Base-by-base conservation (phyloP, 2,329 filamentous ascomycete genomes). In the Achaetomium macrosporum region DNA sequence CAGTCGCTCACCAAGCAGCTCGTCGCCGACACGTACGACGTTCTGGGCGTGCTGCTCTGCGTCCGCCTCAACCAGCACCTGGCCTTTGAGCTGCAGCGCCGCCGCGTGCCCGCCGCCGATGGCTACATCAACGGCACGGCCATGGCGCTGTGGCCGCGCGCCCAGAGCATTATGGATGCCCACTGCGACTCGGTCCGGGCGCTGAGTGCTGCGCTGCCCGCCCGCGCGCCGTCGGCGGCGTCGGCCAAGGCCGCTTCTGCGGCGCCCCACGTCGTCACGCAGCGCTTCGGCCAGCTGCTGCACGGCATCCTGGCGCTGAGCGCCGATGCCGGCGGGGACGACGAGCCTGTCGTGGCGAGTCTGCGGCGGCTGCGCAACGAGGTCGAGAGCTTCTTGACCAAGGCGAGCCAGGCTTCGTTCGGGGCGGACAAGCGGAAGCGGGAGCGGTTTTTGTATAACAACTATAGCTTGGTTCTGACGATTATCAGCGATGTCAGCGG, bases 141-240 rank as follows among this genome's bases (percentile, higher is more conserved):
- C 65, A 99, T 99, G 90, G 81, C 93, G 2, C 81, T 99, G 6
- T 99, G 93, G 93, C 93, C 93, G 8, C 85, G 92, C 25, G 88
- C 99, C 63, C 95, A 99, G 69, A 82, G 89, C 52, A 84, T 96
- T 62, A 95, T 99, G 83, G 91, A 96, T 66, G 79, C 85, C 51
- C 93, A 99, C 67, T 90, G 88, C 71, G 90, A 96, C 50, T 95
- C 89, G 1, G 78, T 99, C 35, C 87, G 86, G 47, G 78, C 65
- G 66, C 76, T 76, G 64, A 84, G 68, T 54, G 83, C 67, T 68
- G 73, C 64, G 52, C 78, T 75, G 65, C 83, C 66, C 64, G 75
- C 66, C 9, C 71, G 68, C 31, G 71, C 70, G 37, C 71, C 66
- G 44, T 66, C 69, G 57, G 68, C 58, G 54, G 71, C 57, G 68